Base-by-base conservation (phyloP, 257 asterid species). In the Osmanthus fragrans region DNA sequence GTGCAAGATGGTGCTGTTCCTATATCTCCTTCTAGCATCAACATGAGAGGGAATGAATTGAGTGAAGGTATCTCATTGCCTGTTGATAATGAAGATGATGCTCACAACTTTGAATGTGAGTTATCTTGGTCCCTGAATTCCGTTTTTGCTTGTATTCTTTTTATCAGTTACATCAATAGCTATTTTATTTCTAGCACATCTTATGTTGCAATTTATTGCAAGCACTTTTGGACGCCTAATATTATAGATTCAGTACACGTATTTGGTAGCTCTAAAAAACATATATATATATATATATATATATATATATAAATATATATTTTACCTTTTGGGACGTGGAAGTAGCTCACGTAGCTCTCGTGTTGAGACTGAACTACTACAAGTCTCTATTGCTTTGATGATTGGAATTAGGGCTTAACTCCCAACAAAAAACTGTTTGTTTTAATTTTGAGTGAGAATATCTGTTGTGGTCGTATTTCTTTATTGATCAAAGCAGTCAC, bases 21-120 rank as follows among this genome's bases (percentile, higher is more conserved):
- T 37, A 64, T 36, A 71, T 78, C 87, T 82, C 80, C 75, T 76
- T 77, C 80, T 72, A 72, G 83, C 71, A 76, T 74, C 45, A 68
- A 77, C 69, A 77, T 78, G 67, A 85, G 75, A 83, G 81, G 80
- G 54, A 79, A 67, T 65, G 83, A 76, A 56, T 58, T 67, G 70
- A 74, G 49, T 65, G 85, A 67, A 73, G 86, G 81, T 77, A 71
- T 45, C 72, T 67, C 72, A 15, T 30, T 23, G 21, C 66, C 45
- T 69, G 63, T 70, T 75, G 84, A 76, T 69, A 72, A 71, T 87
- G 88, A 70, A 75, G 84, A 34, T 80, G 85, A 78, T 79, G 45
- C 79, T 75, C 81, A 16, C 67, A 18, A 37, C 77, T 78, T 70
- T 76, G 86, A 80, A 78, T 82, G 92, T 89, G 79, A 84, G 93